Percentiles rank a stretch among this genome's conserved stretches.
Evolutionary conservation across 495 filamentous ascomycete genomes (phyloP).

Genomic region (Xylaria nigripes): DNA sequence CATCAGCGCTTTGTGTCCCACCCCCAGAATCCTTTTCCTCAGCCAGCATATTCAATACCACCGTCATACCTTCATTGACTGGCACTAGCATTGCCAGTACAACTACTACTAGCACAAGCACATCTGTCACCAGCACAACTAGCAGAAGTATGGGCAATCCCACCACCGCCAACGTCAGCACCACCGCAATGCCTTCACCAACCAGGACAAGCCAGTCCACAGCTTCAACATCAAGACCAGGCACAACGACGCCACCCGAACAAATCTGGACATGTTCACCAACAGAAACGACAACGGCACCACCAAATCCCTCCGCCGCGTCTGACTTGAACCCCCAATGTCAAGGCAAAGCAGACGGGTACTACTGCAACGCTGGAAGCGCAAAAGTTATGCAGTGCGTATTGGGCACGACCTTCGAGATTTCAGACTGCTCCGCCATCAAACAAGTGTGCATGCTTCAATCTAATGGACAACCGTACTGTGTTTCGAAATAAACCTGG

Average conservation of each 20-base stretch:
- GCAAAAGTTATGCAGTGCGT: not conserved
- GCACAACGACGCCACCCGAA: not conserved
- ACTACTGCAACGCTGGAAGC: not conserved
- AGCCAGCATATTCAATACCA: no score
- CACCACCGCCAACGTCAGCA: no score
- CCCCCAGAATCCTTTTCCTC: not conserved
- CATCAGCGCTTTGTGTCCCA: not conserved
- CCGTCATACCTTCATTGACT: no score
- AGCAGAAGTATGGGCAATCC: no score
- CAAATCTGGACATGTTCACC: not conserved
- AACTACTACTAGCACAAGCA: no score
- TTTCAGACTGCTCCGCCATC: not conserved
- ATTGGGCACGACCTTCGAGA: not conserved
- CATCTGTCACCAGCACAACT: no score
- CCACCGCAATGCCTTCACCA: no score
- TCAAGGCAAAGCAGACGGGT: not conserved
- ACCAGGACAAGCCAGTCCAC: no score
- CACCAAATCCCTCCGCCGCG: not conserved
- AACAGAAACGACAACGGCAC: not conserved
- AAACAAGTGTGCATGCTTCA: not conserved
- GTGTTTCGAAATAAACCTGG: not conserved
- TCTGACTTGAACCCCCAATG: not conserved
- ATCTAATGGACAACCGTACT: not conserved
- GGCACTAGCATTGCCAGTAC: not conserved
- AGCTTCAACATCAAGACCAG: no score